Evolutionary conservation across 2,329 filamentous ascomycete genomes (phyloP), one percentile per base, ranked within the genome.

Genomic region (Pestalotiopsis sp.): DNA sequence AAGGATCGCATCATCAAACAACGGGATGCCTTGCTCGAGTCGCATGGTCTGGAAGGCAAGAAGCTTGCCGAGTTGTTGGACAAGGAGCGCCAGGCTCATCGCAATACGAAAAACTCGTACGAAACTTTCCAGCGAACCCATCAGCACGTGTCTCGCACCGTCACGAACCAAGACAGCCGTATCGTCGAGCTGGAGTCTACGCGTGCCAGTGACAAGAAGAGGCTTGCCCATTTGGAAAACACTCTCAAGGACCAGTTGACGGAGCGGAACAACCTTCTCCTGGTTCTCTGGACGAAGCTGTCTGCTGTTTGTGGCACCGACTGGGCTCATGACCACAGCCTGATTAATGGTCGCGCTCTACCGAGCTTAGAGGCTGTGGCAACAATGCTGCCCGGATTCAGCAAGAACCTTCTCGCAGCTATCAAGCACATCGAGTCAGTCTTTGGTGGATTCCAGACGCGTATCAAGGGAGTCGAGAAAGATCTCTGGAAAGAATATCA

Each of bases 401-500:
- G 92, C 76, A 94, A 95, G 79, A 98, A 98, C 78, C 86, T 99
- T 31, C 82, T 98, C 58, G 89, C 91, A 1, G 95, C 95, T 0
- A 88, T 98, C 71, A 97, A 95, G 84, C 93, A 91, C 2, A 91
- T 98, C 67, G 96, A 98, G 83, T 85, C 86, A 20, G 89, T 97
- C 72, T 86, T 98, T 45, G 87, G 88, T 20, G 89, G 89, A 9
- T 97, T 97, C 84, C 92, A 93, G 75, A 85, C 87, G 52, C 91
- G 94, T 69, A 93, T 98, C 77, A 93, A 93, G 75, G 85, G 86
- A 6, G 91, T 98, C n/a, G 96, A 99, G 79, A 91, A 93, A 63
- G 93, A 97, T 70, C 83, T 98, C n/a, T 92, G 91, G 83, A 93
- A 94, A 71, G 95, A 98, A 76, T 98, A 98, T 76, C 93, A 97